Base-by-base conservation (phyloP, 176 grass and related monocot species). In the Eleusine coracana region DNA sequence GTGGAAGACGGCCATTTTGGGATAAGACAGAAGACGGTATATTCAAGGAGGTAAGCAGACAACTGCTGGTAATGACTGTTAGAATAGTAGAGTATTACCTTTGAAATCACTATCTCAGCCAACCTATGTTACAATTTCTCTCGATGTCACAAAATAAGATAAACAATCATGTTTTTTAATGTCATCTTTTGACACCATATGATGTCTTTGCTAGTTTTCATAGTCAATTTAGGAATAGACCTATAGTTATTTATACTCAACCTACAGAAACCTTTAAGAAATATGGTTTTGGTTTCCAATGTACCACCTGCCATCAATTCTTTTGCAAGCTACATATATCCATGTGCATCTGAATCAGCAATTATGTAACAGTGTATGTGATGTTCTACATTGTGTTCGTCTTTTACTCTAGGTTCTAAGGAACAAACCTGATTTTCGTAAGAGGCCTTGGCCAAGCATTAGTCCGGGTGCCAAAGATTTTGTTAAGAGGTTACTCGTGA, bases 1-100 rank as follows among this genome's bases (percentile, higher is more conserved):
- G 96, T 91, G 96, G 96, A 63, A 93, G 88, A 79, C 96, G 91
- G 3, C 96, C 96, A 20, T 99, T 99, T 94, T 99, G 96, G 96
- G 93, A 99, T 82, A 92, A 92, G 61, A 99, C 96, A 39, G 96
- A 99, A 82, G 96, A 99, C 78, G 96, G 96, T 40, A 96, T 99
- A 83, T 99, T 99, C 75, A 99, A 86, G 77, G 96, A 99, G 91
- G 96, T 96, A 94, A 81, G 62, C 61, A 72, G 78, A 88, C 78
- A 85, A 28, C 31, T 40, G 62, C 66, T 71, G 12, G 37, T 20
- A 77, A 23, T 59, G 61, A 9, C 18, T 55, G 65, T 40, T 54
- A 70, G 70, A 80, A 75, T 65, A 34, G 46, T 75, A 52, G 51
- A 49, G 59, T 67, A 41, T 52, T 58, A 10, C 17, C 70, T 75